A percentile compares a stretch with the other conserved stretches of the same genome.
Conservation (phyloP, 2,329 filamentous ascomycete genomes). For the Trichoderma endophyticum region DNA sequence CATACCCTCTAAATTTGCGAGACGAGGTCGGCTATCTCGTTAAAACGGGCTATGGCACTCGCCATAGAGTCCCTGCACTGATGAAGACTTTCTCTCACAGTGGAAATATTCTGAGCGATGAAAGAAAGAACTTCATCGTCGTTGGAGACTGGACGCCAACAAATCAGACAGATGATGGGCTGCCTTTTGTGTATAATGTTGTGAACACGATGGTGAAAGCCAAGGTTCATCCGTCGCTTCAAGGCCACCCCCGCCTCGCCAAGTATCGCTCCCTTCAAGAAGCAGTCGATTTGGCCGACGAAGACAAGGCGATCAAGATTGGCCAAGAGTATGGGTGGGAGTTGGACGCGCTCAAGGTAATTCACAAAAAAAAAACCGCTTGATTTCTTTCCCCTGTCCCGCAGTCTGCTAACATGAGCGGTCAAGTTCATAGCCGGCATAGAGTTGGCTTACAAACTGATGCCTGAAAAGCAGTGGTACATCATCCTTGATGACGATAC, state of each 20-base stretch:
- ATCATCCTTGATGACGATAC: conserved; percentile 58
- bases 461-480: conserved; percentile 58
- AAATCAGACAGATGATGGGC: conserved; percentile 31
- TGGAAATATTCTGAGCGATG: conserved; percentile 34
- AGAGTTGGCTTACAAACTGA: conserved; percentile 47
- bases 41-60: conserved; percentile 56
- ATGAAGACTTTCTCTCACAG: conserved; percentile 41
- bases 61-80: conserved; percentile 45
- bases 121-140: conserved; percentile 44
- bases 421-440: conserved; percentile 53
- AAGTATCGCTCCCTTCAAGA: conserved; percentile 41
- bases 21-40: conserved; percentile 50
- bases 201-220: conserved; percentile 37
- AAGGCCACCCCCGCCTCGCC: conserved; percentile 34
- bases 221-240: conserved; percentile 27
- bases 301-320: conserved; percentile 36
- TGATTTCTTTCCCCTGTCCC: neutral
- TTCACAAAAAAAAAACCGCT: neutral
- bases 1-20: conserved; percentile 43
- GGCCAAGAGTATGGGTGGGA: conserved; percentile 46
- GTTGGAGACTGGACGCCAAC: conserved; percentile 49
- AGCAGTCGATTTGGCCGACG: conserved; percentile 39
- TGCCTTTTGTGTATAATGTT: conserved; percentile 38
- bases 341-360: conserved; percentile 49
- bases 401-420: neutral